A percentile compares a stretch with the other conserved stretches of the same genome.
These are phyloP conservation scores for Colletotrichum sojae DNA, from an alignment of 2,329 filamentous ascomycete species.

Conservation along the genomic window DNA sequence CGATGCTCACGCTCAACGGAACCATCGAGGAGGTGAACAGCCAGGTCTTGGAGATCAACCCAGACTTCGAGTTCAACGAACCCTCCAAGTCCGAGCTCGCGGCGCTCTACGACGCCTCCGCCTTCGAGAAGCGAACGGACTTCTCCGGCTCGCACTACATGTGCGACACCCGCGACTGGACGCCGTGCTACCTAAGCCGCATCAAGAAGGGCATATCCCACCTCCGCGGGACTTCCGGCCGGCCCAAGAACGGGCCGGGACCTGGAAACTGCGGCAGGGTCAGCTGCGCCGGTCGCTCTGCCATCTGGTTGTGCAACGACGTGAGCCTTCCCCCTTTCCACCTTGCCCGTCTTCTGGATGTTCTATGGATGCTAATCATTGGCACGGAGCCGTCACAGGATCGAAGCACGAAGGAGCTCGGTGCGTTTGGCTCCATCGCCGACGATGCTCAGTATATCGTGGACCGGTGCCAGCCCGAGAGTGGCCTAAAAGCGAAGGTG, in stretches of 20 bases:
- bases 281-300: conserved; percentile 40
- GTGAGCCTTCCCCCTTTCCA: conserved; percentile 24
- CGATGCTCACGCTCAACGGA: background rate
- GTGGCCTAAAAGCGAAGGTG: background rate
- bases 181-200: background rate
- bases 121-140: background rate
- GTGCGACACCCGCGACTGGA: background rate
- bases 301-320: conserved; percentile 46
- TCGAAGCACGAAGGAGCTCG: background rate
- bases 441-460: conserved; percentile 19
- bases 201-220: conserved; percentile 39
- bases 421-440: conserved; percentile 19
- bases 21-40: background rate
- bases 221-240: conserved; percentile 32
- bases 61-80: background rate
- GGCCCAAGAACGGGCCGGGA: conserved; percentile 34
- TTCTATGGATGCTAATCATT: too few species aligned
- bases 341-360: too few species aligned
- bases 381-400: too few species aligned
- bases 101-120: background rate
- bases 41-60: background rate
- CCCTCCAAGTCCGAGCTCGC: background rate
- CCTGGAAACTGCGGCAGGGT: conserved; percentile 41
- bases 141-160: background rate
- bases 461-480: background rate